A percentile compares a stretch with the other conserved stretches of the same genome.
Evolutionary conservation across 345 rosid species (phyloP).

Genomic region (Salix udensis): DNA sequence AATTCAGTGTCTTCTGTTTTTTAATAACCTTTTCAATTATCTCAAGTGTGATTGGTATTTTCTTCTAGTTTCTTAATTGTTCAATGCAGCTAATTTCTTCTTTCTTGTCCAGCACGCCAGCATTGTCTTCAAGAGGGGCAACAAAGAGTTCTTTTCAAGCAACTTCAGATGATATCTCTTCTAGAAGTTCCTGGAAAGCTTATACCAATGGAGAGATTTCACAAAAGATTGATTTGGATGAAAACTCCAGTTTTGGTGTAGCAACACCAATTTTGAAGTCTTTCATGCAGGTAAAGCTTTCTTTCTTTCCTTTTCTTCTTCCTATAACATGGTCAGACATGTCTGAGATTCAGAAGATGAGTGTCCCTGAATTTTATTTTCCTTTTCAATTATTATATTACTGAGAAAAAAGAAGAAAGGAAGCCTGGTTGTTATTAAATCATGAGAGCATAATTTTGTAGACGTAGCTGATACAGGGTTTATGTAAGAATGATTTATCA

Average conservation of each 20-base stretch:
- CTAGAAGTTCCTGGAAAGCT: constrained; percentile 62
- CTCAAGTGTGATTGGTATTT: not conserved
- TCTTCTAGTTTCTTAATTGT: not conserved
- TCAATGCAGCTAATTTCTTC: not conserved
- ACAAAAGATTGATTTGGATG: constrained; percentile 57
- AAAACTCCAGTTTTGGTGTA: constrained; percentile 62
- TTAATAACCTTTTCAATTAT: not conserved
- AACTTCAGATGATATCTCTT: constrained; percentile 47
- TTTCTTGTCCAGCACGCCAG: constrained; percentile 48
- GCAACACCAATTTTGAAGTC: constrained; percentile 88
- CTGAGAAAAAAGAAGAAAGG: too few species aligned
- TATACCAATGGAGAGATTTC: constrained; percentile 69
- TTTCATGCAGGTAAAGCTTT: constrained; percentile 71
- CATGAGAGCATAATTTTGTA: too few species aligned
- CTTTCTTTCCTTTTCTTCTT: not conserved
- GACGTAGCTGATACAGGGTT: too few species aligned
- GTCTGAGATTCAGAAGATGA: not conserved
- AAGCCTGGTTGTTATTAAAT: too few species aligned
- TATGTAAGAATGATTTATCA: too few species aligned
- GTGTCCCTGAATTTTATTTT: not conserved
- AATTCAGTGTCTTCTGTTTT: not conserved
- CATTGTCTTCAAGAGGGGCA: constrained; percentile 72
- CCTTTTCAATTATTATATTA: not conserved
- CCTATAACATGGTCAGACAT: not conserved
- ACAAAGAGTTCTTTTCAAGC: constrained; percentile 48